phyloP scores from a whole-genome alignment of 2,329 filamentous ascomycete genomes.

The Camillea tinctor region DNA sequence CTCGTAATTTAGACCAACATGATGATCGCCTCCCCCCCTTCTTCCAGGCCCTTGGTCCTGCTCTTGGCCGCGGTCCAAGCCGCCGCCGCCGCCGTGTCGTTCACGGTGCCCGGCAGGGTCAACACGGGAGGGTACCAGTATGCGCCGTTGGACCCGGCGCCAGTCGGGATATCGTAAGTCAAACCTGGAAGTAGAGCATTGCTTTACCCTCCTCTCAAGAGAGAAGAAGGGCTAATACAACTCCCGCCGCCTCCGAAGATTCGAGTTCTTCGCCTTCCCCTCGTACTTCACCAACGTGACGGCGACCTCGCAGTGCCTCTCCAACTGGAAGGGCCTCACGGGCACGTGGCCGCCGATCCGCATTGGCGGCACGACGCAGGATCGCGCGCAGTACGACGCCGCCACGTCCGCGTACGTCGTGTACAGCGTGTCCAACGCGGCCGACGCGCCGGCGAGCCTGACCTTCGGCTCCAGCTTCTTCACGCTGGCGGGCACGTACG shows the following conservation, averaged over 20 bases:
- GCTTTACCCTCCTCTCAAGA: neutral
- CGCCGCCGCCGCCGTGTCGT: conserved; percentile 28
- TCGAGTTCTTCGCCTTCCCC: conserved; percentile 58
- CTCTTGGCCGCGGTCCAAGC: conserved; percentile 12
- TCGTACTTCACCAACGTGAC: conserved; percentile 52
- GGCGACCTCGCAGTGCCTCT: conserved; percentile 49
- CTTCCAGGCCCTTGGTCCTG: conserved; percentile 3
- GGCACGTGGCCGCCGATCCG: conserved; percentile 53
- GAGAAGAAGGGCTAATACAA: neutral
- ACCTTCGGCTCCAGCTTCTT: conserved; percentile 55
- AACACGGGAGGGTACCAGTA: conserved; percentile 27
- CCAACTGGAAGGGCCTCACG: conserved; percentile 49
- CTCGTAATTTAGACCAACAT: conserved; percentile 1
- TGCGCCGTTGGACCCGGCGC: conserved; percentile 39
- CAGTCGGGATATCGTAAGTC: conserved; percentile 45
- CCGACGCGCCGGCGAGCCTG: conserved; percentile 47
- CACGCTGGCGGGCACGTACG: conserved; percentile 46
- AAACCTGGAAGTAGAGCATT: no score
- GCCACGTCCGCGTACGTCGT: conserved; percentile 44
- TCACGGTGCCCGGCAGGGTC: conserved; percentile 32
- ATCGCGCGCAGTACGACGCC: conserved; percentile 52
- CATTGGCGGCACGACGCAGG: conserved; percentile 60
- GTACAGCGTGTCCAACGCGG: conserved; percentile 47
- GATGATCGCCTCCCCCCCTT: conserved; percentile 2
- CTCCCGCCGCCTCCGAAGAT: conserved; percentile 27